phyloP scores from a whole-genome alignment of 306 rosid species.

The Fragaria iinumae region DNA sequence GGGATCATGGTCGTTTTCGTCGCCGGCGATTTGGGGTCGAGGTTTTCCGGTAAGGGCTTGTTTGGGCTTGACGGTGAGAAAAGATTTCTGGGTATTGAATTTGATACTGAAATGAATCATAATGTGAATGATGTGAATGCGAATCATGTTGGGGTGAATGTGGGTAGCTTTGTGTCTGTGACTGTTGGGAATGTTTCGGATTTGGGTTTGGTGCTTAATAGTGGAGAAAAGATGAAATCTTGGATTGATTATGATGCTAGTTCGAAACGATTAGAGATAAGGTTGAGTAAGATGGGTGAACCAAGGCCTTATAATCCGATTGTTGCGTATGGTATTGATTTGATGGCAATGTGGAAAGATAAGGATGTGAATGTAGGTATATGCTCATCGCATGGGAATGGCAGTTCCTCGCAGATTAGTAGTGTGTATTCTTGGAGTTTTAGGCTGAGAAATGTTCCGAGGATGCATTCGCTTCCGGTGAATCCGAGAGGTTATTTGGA shows the following conservation, averaged over 20 bases:
- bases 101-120: constrained; percentile 39
- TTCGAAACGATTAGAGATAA: constrained; percentile 44
- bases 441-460: constrained; percentile 28
- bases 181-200: constrained; percentile 30
- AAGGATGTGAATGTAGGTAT: constrained; percentile 48
- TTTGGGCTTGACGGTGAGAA: constrained; percentile 33
- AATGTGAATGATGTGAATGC: constrained; percentile 34
- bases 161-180: constrained; percentile 38
- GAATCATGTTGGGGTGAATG: constrained; percentile 43
- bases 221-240: constrained; percentile 43
- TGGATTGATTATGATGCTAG: constrained; percentile 69
- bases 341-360: constrained; percentile 43
- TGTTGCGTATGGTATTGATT: constrained; percentile 43
- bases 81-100: constrained; percentile 38
- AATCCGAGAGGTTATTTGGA: constrained; percentile 34
- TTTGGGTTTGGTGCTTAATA: constrained; percentile 30
- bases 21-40: constrained; percentile 25
- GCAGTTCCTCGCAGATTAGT: constrained; percentile 37
- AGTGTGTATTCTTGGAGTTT: constrained; percentile 58
- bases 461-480: constrained; percentile 54
- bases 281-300: constrained; percentile 44
- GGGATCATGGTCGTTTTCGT: constrained; percentile 40
- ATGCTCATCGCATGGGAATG: constrained; percentile 39
- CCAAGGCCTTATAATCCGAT: constrained; percentile 44
- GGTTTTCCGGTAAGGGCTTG: constrained; percentile 26